Evolutionary conservation across 805 yeast species (phyloP), one percentile per base, ranked within the genome.

Genomic region (Wickerhamomyces xylosicus): DNA sequence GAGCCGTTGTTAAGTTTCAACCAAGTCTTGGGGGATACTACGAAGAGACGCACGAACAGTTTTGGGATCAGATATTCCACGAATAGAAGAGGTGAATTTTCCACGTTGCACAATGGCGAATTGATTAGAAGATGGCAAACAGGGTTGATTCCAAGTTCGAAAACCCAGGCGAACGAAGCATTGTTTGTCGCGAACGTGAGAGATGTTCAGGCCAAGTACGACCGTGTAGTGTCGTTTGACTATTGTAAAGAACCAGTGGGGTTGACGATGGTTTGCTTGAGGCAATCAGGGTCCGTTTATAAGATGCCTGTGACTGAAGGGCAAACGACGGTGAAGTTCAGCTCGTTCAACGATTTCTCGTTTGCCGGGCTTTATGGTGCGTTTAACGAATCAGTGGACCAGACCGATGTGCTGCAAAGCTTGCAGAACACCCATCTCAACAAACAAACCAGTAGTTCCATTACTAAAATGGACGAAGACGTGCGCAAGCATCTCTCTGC

Each of bases 261-360:
- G 48, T 67, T 85, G 41, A 31, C 33, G 19, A 16, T 31, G 19
- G 76, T 89, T 21, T 87, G 97, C 57, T 81, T 89, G 82, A 67
- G 96, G 46, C 94, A 85, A 50, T 83, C 95, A 1, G 97, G 97
- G 3, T 80, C 85, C 38, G 78, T 87, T 0, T 87, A 83, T 58
- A 67, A 81, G 41, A 84, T 84, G 89, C 72, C 80, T 0, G 83
- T 80, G 0, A 60, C 66, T 1, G 90, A 84, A 53, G 72, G 82
- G 37, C 77, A 77, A 25, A 75, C 76, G 29, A 66, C 77, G 8
- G 54, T 82, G 8, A 66, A 64, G 14, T 82, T 87, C 58, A 83
- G 77, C 47, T 75, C 90, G 1, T 71, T 66, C 48, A 83, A 83
- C 50, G 85, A 79, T 39, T 58, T 83, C 28, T 63, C 79, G 3